Base-by-base conservation (phyloP, 2,329 filamentous ascomycete species). In the Fusarium pilosicola region DNA sequence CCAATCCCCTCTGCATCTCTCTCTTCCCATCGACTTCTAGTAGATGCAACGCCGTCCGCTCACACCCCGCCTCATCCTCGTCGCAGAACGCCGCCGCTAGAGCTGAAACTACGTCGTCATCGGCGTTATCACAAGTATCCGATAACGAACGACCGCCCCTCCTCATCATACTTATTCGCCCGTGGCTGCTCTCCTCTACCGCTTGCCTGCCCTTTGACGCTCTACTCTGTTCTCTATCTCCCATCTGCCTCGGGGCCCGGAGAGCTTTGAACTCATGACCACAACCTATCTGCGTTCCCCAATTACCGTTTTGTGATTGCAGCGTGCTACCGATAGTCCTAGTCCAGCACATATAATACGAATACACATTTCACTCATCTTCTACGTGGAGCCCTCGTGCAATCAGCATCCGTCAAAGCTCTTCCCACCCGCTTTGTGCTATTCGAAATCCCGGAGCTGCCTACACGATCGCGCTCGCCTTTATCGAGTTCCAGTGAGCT, bases 241-340 rank as follows among this genome's bases (percentile, higher is more conserved):
- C 54, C 39, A 51, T 26, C 44, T 64, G 36, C 67, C 65, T 74
- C 67, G 68, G 67, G 62, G 62, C 63, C 73, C 59, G 60, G 57
- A 68, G 59, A 49, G 51, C 49, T 55, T 60, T 73, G 74, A 64
- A 71, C 74, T 71, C 76, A 78, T 76, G 76, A 76, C 70, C 67
- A 65, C 63, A 69, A 71, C 55, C 68, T 57, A 54, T 71, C 75
- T 76, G 70, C 71, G 68, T 74, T 65, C 70, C 62, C 72, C 70
- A 70, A 78, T 73, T 68, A 76, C 68, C 64, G 60, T 67, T 76
- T 42, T 70, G 68, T 78, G 75, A 76, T 68, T 76, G 45, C 76
- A 78, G 76, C 76, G 75, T 77, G 66, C 67, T 68, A 73, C 69
- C 75, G 74, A 78, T 78, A 78, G 74, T 78, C 65, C 68, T 78